Evolutionary conservation across 1,284 basidiomycete species (phyloP).

Genomic region (Microbotryomycetes sp.): DNA sequence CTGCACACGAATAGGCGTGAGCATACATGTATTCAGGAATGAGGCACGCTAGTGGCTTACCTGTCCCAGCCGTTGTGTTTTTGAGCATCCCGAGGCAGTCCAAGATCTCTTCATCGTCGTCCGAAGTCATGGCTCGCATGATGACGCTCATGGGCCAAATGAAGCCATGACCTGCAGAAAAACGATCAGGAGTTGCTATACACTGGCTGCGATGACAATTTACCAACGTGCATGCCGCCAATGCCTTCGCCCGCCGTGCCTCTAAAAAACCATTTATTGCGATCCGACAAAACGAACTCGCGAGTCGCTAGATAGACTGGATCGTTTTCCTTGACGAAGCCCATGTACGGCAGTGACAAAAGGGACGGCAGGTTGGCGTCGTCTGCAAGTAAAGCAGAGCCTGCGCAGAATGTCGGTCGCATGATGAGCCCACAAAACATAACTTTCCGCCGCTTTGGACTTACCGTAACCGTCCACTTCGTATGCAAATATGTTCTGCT

Average conservation of each 20-base stretch:
- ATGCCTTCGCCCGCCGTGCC: slow-evolving; percentile 30
- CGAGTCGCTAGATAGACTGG: slow-evolving; percentile 32
- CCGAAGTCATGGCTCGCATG: slow-evolving; percentile 33
- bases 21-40: not conserved
- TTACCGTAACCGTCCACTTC: slow-evolving; percentile 36
- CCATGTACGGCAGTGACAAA: slow-evolving; percentile 34
- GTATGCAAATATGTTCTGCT: slow-evolving; percentile 33
- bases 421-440: not conserved
- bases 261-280: slow-evolving; percentile 34
- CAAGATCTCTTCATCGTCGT: slow-evolving; percentile 28
- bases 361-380: slow-evolving; percentile 36
- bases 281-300: slow-evolving; percentile 21
- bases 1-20: no score
- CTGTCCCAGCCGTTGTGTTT: slow-evolving; percentile 33
- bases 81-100: slow-evolving; percentile 27
- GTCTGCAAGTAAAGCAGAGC: slow-evolving; percentile 31
- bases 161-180: slow-evolving; percentile 15
- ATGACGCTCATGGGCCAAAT: slow-evolving; percentile 36
- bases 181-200: not conserved
- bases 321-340: slow-evolving; percentile 24
- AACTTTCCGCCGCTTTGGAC: not conserved
- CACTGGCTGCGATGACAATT: not conserved
- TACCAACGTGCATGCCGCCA: slow-evolving; percentile 32
- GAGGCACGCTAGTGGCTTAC: not conserved
- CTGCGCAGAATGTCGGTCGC: not conserved